Percentiles rank a stretch among this genome's conserved stretches.
These are phyloP conservation scores for Aureoboletus auriporus DNA, from an alignment of 768 basidiomycete genomes.

Conservation along the genomic window DNA sequence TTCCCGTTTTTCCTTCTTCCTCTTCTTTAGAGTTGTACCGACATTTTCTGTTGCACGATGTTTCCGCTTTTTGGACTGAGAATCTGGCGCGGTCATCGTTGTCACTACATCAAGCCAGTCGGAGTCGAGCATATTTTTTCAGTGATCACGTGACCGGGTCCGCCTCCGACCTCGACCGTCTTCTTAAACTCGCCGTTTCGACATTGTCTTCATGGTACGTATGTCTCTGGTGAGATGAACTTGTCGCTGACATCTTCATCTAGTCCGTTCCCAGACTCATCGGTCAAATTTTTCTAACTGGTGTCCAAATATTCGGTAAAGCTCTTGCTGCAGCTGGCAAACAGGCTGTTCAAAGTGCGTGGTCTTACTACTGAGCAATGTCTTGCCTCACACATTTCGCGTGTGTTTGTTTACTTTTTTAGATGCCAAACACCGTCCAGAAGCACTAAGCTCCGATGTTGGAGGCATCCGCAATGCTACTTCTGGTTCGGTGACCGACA, in stretches of 20 bases:
- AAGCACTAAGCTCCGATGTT: slow-evolving; percentile 63
- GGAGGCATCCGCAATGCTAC: slow-evolving; percentile 73
- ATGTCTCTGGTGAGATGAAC: neutral
- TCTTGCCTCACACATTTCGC: neutral
- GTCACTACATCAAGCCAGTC: too few species aligned
- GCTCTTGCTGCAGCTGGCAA: slow-evolving; percentile 86
- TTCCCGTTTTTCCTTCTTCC: slow-evolving; percentile 29
- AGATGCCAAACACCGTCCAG: slow-evolving; percentile 86
- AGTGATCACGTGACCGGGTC: slow-evolving; percentile 17
- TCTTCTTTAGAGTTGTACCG: slow-evolving; percentile 30
- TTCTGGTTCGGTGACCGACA: slow-evolving; percentile 73
- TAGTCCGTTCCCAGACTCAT: slow-evolving; percentile 79
- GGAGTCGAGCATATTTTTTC: slow-evolving; percentile 7
- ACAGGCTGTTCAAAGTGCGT: slow-evolving; percentile 91
- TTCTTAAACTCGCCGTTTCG: neutral
- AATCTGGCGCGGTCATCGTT: slow-evolving; percentile 11
- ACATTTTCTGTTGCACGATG: slow-evolving; percentile 24
- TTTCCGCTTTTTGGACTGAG: slow-evolving; percentile 50
- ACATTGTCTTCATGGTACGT: slow-evolving; percentile 21
- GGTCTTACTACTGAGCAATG: slow-evolving; percentile 2
- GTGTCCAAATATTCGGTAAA: slow-evolving; percentile 82
- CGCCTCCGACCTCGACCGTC: neutral
- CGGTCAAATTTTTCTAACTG: slow-evolving; percentile 74
- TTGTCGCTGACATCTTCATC: neutral
- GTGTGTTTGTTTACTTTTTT: neutral